These are phyloP conservation scores for Quercus lobata DNA, from an alignment of 331 rosid genomes.

Conservation along the genomic window DNA sequence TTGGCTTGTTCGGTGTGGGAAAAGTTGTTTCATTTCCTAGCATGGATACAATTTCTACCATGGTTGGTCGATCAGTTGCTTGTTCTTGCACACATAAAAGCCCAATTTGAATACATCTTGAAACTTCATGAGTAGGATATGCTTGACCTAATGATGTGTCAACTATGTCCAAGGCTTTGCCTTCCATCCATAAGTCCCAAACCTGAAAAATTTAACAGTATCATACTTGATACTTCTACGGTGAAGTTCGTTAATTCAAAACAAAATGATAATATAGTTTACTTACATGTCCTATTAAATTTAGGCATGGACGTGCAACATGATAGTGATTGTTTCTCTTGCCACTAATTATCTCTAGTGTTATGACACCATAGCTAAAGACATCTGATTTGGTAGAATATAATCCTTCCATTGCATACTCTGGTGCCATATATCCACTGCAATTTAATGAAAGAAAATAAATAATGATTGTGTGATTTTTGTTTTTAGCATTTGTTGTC, in stretches of 20 bases:
- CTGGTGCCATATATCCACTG: conserved; percentile 42
- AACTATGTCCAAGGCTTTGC: conserved; percentile 30
- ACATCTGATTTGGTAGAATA: conserved; percentile 37
- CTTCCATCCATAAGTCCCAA: conserved; percentile 57
- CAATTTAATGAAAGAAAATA: not conserved
- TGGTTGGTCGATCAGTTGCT: conserved; percentile 39
- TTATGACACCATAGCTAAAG: conserved; percentile 38
- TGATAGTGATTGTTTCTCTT: conserved; percentile 20
- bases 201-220: conserved; percentile 24
- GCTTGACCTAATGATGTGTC: conserved; percentile 26
- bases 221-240: not conserved
- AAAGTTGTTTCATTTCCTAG: conserved; percentile 4
- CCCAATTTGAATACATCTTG: conserved; percentile 52
- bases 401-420: conserved; percentile 26
- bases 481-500: not conserved
- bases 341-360: conserved; percentile 49
- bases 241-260: not conserved
- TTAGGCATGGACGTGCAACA: conserved; percentile 15
- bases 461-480: not conserved
- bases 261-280: too few species aligned
- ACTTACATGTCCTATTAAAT: conserved; percentile 39
- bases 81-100: conserved; percentile 49
- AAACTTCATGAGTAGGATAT: conserved; percentile 21
- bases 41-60: conserved; percentile 4
- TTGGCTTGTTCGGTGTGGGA: conserved; percentile 11